Conservation (phyloP, 2,329 filamentous ascomycete genomes). For the Colletotrichum sansevieriae region DNA sequence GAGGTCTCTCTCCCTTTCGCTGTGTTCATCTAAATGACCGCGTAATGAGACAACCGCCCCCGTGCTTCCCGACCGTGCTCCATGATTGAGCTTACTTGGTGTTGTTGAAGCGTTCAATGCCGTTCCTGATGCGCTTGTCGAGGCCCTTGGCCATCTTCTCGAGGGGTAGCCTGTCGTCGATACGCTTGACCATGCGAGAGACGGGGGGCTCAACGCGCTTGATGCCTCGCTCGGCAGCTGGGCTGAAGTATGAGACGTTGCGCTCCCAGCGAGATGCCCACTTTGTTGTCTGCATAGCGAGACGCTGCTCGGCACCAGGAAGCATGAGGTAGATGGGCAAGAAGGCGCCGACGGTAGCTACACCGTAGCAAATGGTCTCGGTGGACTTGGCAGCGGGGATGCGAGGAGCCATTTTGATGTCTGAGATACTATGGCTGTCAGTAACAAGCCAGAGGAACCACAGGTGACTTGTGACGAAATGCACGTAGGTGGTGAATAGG, state of each 20-base stretch:
- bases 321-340: slow-evolving; percentile 70
- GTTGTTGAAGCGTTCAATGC: slow-evolving; percentile 54
- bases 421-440: slow-evolving; percentile 5
- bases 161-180: slow-evolving; percentile 63
- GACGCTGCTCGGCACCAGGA: slow-evolving; percentile 67
- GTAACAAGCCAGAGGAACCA: background rate
- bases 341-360: slow-evolving; percentile 66
- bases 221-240: slow-evolving; percentile 61
- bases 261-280: slow-evolving; percentile 73
- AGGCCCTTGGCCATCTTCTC: slow-evolving; percentile 64
- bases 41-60: too few relatives aligned
- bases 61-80: background rate
- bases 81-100: slow-evolving; percentile 12
- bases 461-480: background rate
- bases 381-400: slow-evolving; percentile 62
- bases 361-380: slow-evolving; percentile 66
- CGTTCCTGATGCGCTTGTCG: slow-evolving; percentile 61
- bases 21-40: background rate
- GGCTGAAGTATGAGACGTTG: slow-evolving; percentile 66
- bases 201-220: slow-evolving; percentile 66
- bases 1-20: background rate
- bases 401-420: slow-evolving; percentile 55
- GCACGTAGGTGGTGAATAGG: background rate
- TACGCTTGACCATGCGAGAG: slow-evolving; percentile 57
- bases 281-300: slow-evolving; percentile 66